Base-by-base conservation (phyloP, 805 yeast species). In the Metschnikowia henanensis region DNA sequence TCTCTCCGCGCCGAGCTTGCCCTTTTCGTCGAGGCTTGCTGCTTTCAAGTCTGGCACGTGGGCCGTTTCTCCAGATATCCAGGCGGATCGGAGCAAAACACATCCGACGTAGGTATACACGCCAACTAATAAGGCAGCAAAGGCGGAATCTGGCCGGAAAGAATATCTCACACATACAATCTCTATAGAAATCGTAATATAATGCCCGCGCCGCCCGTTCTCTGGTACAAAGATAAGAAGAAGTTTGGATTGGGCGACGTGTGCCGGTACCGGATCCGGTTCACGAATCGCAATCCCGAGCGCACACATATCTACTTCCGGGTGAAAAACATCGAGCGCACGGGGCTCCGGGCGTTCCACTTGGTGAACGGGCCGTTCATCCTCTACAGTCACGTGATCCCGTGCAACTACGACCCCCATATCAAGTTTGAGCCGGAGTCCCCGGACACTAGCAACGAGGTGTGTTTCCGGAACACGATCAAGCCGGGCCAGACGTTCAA, bases 401-500 rank as follows among this genome's bases (percentile, higher is more conserved):
- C 76, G 6, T 50, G 53, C 47, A 59, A 63, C 39, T 72, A 65
- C 47, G 43, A 62, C 35, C 65, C 61, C 23, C 43, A 38, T 4
- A 26, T 49, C 43, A 38, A 40, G 39, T 68, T 68, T 37, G 30
- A 20, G 41, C 67, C 69, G 13, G 56, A 53, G 3, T 37, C 48
- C 19, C 41, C 45, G 13, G 58, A 52, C 20, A 22, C 16, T 6
- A 58, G 59, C 33, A 50, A 53, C 28, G 75, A 70, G 48, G 64
- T 71, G 6, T 57, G 56, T 29, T 72, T 67, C 52, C 58, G 60
- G 21, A 69, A 70, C 47, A 62, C 66, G 31, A 62, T 88, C 17
- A 83, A 81, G 50, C 94, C 96, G 0, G 87, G 85, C 19, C 85
- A 82, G 53, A 70, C 80, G 6, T 85, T 84, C 59, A 75, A 77